Percentiles rank a stretch among this genome's conserved stretches.
phyloP scores from a whole-genome alignment of 2,329 filamentous ascomycete genomes.

The Aspergillus viridinutans region DNA sequence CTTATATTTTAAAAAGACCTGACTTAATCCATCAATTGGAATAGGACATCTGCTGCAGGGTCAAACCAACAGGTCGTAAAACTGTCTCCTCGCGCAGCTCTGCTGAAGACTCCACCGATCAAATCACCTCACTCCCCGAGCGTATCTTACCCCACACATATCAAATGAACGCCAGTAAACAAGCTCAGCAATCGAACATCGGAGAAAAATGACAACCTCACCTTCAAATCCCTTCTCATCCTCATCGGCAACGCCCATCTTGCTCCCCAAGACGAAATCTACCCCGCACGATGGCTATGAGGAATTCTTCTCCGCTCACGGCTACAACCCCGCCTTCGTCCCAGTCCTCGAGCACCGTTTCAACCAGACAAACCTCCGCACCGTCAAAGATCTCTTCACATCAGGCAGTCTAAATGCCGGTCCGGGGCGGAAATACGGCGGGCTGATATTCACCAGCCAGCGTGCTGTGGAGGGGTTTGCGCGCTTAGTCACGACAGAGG shows the following conservation, averaged over 20 bases:
- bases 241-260: constrained; percentile 28
- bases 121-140: neutral
- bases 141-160: neutral
- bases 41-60: neutral
- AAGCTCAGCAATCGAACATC: neutral
- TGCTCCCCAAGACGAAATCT: constrained; percentile 48
- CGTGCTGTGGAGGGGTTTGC: constrained; percentile 46
- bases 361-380: constrained; percentile 31
- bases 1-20: neutral
- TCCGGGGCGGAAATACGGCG: constrained; percentile 35
- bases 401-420: constrained; percentile 24
- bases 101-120: neutral
- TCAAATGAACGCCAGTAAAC: neutral
- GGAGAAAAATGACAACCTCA: neutral
- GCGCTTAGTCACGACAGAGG: constrained; percentile 28
- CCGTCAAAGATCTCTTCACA: constrained; percentile 34
- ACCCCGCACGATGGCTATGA: constrained; percentile 43
- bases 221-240: constrained; percentile 1
- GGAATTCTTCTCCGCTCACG: constrained; percentile 38
- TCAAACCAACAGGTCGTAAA: neutral
- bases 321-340: constrained; percentile 39
- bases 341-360: constrained; percentile 46
- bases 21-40: neutral
- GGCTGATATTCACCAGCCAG: constrained; percentile 49
- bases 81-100: neutral